A percentile compares a stretch with the other conserved stretches of the same genome.
Evolutionary conservation across 345 rosid genomes (phyloP).

Genomic region (Dovyalis caffra): DNA sequence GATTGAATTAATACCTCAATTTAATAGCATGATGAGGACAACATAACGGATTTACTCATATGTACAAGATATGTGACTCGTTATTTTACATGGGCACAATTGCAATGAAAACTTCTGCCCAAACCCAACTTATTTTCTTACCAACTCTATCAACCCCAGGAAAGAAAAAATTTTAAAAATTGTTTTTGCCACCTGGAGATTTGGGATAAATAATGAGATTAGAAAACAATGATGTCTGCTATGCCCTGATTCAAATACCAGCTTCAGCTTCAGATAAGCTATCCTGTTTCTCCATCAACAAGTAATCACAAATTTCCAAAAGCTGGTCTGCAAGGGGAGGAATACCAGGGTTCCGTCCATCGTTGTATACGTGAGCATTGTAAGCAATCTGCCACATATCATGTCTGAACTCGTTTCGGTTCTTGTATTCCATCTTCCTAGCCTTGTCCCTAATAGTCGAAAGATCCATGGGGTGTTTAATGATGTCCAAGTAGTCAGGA

Average conservation of each 20-base stretch:
- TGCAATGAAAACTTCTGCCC: conserved; percentile 2
- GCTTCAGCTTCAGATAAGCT: conserved; percentile 66
- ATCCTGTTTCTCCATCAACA: conserved; percentile 44
- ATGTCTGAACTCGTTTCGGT: conserved; percentile 70
- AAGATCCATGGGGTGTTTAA: conserved; percentile 83
- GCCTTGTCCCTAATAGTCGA: conserved; percentile 81
- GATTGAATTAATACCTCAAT: not conserved
- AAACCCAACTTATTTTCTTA: not conserved
- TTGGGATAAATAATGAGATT: conserved; percentile 4
- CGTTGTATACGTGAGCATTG: conserved; percentile 84
- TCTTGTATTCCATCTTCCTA: conserved; percentile 77
- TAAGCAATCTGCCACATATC: conserved; percentile 77
- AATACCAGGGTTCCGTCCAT: conserved; percentile 77
- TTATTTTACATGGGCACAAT: conserved; percentile 13
- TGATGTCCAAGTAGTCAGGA: conserved; percentile 67
- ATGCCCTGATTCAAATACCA: conserved; percentile 41
- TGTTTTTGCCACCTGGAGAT: not conserved
- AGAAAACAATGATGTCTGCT: not conserved
- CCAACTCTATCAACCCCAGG: not conserved
- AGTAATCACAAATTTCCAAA: conserved; percentile 80
- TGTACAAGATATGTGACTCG: conserved; percentile 7
- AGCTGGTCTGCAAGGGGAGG: conserved; percentile 98
- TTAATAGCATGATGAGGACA: not conserved
- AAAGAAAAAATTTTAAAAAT: not conserved
- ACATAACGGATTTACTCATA: not conserved